Percentiles rank a stretch among this genome's conserved stretches.
These are phyloP conservation scores for Helicocarpus griseus DNA, from an alignment of 2,329 filamentous ascomycete genomes.

Conservation along the genomic window DNA sequence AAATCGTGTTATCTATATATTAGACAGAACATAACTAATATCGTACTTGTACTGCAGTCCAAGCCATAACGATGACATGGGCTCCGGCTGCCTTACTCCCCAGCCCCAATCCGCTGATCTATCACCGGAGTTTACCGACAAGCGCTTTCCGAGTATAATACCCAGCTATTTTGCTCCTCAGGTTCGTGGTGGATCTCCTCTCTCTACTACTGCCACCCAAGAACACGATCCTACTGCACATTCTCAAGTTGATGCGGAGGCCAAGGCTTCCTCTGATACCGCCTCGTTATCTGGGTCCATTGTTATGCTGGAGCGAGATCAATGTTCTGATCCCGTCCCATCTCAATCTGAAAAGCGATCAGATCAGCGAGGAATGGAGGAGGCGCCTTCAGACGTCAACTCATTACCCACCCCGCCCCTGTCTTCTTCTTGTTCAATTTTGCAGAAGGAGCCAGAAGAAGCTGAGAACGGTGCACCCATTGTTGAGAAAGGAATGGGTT, in stretches of 20 bases:
- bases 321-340: conserved; percentile 21
- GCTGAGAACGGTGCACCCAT: conserved; percentile 28
- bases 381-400: conserved; percentile 24
- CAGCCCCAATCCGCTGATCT: conserved; percentile 75
- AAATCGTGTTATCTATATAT: no score
- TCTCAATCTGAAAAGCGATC: conserved; percentile 17
- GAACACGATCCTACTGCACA: conserved; percentile 18
- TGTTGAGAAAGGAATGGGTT: conserved; percentile 30
- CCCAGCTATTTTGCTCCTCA: conserved; percentile 88
- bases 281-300: conserved; percentile 31
- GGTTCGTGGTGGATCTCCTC: conserved; percentile 72
- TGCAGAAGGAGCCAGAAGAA: conserved; percentile 35
- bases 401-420: conserved; percentile 36
- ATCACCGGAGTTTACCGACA: conserved; percentile 86
- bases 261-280: conserved; percentile 18
- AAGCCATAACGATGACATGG: background rate
- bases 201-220: conserved; percentile 14
- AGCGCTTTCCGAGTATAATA: conserved; percentile 89
- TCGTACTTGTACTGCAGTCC: no score
- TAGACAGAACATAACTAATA: no score
- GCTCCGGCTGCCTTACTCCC: no score
- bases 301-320: conserved; percentile 33
- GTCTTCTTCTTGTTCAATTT: conserved; percentile 33
- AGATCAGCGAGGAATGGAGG: conserved; percentile 17
- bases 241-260: conserved; percentile 17